Evolutionary conservation across 192 early-diverging fungal species (phyloP).

Genomic region (Entomortierella chlamydospora): DNA sequence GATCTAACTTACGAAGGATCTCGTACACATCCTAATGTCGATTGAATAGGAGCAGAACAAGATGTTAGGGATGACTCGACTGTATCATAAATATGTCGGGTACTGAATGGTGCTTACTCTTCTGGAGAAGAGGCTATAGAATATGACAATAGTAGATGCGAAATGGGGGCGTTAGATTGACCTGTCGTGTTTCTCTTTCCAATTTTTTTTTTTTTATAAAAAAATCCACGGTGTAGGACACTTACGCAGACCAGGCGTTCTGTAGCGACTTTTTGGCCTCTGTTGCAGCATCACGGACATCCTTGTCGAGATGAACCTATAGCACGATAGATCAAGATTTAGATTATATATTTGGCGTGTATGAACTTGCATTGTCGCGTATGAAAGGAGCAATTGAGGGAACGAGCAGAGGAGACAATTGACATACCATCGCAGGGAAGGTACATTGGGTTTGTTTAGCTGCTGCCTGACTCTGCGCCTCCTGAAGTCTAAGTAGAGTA

Average conservation of each 20-base stretch:
- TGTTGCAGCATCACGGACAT: slow-evolving; percentile 74
- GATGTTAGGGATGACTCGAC: too few relatives aligned
- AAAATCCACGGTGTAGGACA: slow-evolving; percentile 64
- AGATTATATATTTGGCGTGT: neutral
- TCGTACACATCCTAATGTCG: slow-evolving; percentile 68
- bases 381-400: too few relatives aligned
- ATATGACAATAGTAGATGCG: neutral
- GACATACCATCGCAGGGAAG: slow-evolving; percentile 42
- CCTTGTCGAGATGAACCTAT: slow-evolving; percentile 60
- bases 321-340: neutral
- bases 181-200: too few relatives aligned
- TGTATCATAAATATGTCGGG: neutral
- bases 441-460: slow-evolving; percentile 41
- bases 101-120: slow-evolving; percentile 9
- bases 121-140: slow-evolving; percentile 24
- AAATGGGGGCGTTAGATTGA: neutral
- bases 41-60: too few relatives aligned
- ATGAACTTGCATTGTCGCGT: too few relatives aligned
- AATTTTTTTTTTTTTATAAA: slow-evolving; percentile 1
- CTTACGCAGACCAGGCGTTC: slow-evolving; percentile 73
- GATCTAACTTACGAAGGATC: slow-evolving; percentile 64
- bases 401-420: too few relatives aligned
- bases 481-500: slow-evolving; percentile 33
- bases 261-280: slow-evolving; percentile 71
- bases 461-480: slow-evolving; percentile 35